These are phyloP conservation scores for Gaertneriomyces sp. DNA, from an alignment of 192 early-diverging fungal species.

Conservation along the genomic window DNA sequence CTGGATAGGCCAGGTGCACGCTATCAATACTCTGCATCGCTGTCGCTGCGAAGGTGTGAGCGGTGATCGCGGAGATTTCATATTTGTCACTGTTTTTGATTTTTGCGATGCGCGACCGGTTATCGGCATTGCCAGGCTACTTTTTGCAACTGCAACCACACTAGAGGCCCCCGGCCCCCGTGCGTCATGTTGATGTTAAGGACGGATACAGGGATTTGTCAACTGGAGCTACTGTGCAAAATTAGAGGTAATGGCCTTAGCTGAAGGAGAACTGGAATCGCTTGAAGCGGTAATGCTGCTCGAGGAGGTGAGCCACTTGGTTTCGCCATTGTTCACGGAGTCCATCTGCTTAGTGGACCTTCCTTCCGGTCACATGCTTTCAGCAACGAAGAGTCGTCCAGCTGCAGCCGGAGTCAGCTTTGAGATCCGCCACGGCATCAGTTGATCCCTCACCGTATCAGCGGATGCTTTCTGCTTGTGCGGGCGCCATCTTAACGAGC, in stretches of 20 bases:
- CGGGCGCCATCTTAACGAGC: conserved; percentile 78
- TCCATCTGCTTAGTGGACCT: neutral
- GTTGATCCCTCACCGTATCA: conserved; percentile 44
- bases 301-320: neutral
- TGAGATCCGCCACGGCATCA: neutral
- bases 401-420: neutral
- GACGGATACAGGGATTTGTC: too few species aligned
- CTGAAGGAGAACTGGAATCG: conserved; percentile 5
- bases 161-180: too few species aligned
- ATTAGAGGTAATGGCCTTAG: neutral
- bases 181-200: too few species aligned
- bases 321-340: neutral
- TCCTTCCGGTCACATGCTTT: neutral
- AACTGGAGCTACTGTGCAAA: too few species aligned
- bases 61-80: too few species aligned
- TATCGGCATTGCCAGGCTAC: too few species aligned
- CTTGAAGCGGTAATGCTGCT: neutral
- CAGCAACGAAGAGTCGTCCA: neutral
- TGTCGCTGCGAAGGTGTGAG: too few species aligned
- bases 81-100: too few species aligned
- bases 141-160: too few species aligned
- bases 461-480: conserved; percentile 76
- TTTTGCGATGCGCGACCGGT: too few species aligned
- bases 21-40: too few species aligned
- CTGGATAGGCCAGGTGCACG: too few species aligned